These are phyloP conservation scores for Mytilinidion resinicola DNA, from an alignment of 495 filamentous ascomycete species.

Conservation along the genomic window DNA sequence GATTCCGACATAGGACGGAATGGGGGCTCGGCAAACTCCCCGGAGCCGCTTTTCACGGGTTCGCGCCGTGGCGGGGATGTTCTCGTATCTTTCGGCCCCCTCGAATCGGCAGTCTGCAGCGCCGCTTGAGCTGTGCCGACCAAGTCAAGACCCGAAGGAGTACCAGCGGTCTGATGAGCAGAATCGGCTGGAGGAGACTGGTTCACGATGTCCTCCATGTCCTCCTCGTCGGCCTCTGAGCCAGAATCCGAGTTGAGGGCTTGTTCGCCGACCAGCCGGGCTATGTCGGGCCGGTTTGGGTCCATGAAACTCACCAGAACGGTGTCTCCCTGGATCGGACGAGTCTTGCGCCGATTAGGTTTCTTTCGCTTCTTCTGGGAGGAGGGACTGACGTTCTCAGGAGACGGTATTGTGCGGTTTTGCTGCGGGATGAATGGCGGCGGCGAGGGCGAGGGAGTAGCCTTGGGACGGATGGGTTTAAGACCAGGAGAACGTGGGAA, in stretches of 20 bases:
- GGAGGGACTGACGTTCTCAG: conserved; percentile 28
- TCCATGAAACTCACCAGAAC: conserved; percentile 29
- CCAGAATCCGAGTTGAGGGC: conserved; percentile 26
- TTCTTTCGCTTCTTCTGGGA: conserved; percentile 26
- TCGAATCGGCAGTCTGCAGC: conserved; percentile 4
- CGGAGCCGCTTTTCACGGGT: conserved; percentile 7
- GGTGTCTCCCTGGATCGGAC: conserved; percentile 30
- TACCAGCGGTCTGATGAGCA: background rate
- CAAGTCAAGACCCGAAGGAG: conserved; percentile 7
- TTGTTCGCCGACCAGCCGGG: conserved; percentile 23
- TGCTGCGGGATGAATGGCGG: conserved; percentile 23
- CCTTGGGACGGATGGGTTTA: conserved; percentile 20
- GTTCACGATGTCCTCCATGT: conserved; percentile 16
- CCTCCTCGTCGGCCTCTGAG: conserved; percentile 28
- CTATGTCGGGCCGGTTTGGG: conserved; percentile 32
- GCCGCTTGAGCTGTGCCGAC: conserved; percentile 15
- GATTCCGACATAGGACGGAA: too few relatives aligned
- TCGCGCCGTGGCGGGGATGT: conserved; percentile 16
- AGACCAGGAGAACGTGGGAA: conserved; percentile 26
- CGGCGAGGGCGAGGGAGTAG: conserved; percentile 28
- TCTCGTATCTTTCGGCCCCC: background rate
- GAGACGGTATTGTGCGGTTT: conserved; percentile 1
- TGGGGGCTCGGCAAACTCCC: too few relatives aligned
- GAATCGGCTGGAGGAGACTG: conserved; percentile 2
- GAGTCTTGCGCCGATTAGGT: conserved; percentile 29